Evolutionary conservation across 2,329 filamentous ascomycete genomes (phyloP), one percentile per base, ranked within the genome.

Genomic region (Penicillium sp.): DNA sequence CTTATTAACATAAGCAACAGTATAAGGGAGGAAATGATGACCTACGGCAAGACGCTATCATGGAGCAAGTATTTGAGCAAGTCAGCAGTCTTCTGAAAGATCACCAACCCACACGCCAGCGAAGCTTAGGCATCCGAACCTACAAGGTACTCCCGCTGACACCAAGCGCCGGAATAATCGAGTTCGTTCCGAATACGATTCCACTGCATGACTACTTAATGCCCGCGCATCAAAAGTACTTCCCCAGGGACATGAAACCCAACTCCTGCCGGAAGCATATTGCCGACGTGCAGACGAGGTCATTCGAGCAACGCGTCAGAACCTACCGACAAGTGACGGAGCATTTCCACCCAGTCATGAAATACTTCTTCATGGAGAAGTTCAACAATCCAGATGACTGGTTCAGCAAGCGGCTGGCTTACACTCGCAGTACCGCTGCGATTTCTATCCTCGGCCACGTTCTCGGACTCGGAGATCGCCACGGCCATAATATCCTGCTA

Each of bases 61-160:
- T 99, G 95, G 95, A 99, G 73, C 94, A 99, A 74, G 94, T 99
- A 1, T 99, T 99, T 70, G 90, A 92, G 55, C 91, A 96, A 73
- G 94, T 97, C 19, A 97, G 91, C 54, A 89, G 90, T 47, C 83
- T 99, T 19, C 79, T 99, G 26, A 89, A 90, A 69, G 87, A 90
- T 45, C 91, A 97, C 71, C 87, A 90, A 51, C 83, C 87, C 11
- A 97, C 94, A 2, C 88, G 91, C 36, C 91, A 96, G 68, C 87
- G 94, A 6, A 90, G 90, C 60, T 80, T 99, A 10, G 90, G 88
- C 8, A 95, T 99, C 67, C 83, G 95, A 54, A 97, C 94, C 0
- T 99, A 99, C 81, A 97, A 97, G 74, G 94, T 99, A 7, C 79
- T 99, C 2, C 94, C 94, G 0, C 79, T 99, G 39, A 95, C 90